Evolutionary conservation across 1,284 basidiomycete species (phyloP).

Genomic region (Thelephora terrestris): DNA sequence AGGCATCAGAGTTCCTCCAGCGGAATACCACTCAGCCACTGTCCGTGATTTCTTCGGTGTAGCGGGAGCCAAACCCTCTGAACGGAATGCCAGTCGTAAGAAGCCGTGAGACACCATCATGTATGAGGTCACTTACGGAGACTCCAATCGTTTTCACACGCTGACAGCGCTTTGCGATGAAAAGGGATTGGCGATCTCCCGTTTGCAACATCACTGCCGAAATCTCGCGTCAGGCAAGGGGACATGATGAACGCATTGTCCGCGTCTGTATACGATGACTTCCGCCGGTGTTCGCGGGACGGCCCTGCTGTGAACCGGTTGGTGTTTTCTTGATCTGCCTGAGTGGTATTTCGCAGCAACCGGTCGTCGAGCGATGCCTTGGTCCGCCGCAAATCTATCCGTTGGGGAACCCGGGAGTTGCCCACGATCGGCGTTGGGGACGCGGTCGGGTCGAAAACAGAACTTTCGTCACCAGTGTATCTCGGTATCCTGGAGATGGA

Average conservation of each 20-base stretch:
- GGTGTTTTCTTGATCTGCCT: neutral
- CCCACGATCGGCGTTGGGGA: neutral
- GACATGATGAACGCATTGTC: conserved; percentile 1
- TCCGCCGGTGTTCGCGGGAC: neutral
- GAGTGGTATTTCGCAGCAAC: neutral
- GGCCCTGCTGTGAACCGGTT: neutral
- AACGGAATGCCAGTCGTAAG: neutral
- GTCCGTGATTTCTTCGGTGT: neutral
- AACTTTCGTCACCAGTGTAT: neutral
- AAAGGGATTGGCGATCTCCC: neutral
- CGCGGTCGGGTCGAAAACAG: neutral
- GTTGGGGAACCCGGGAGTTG: neutral
- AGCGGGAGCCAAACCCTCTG: neutral
- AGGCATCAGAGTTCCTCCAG: conserved; percentile 5
- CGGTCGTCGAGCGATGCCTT: neutral
- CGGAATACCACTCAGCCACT: neutral
- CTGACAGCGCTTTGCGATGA: neutral
- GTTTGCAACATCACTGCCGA: no score
- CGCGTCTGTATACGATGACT: neutral
- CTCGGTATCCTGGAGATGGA: neutral
- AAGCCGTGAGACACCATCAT: neutral
- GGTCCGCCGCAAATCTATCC: neutral
- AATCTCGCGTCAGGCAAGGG: neutral
- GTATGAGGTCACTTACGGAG: neutral
- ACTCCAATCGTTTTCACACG: neutral